These are phyloP conservation scores for Echeveria elegans DNA, from an alignment of 164 flowering plant species.

Conservation along the genomic window DNA sequence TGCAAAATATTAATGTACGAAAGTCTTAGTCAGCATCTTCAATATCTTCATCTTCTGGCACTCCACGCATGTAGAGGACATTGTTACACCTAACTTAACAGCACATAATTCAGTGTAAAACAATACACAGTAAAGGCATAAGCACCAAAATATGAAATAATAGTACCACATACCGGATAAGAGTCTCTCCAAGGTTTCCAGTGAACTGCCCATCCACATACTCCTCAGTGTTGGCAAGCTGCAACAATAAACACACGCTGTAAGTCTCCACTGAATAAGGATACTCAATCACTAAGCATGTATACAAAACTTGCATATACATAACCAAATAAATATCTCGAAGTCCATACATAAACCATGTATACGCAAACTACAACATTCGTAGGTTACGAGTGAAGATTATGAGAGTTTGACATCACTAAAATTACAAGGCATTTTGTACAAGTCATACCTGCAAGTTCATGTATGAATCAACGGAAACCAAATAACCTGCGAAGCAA, in stretches of 20 bases:
- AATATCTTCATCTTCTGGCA: slow-evolving; percentile 74
- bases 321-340: no score
- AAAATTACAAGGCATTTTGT: not conserved
- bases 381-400: not conserved
- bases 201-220: slow-evolving; percentile 77
- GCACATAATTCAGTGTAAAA: not conserved
- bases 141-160: not conserved
- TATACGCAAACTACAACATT: not conserved
- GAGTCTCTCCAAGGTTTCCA: slow-evolving; percentile 89
- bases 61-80: slow-evolving; percentile 79
- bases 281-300: not conserved
- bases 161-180: slow-evolving; percentile 86
- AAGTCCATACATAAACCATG: no score
- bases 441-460: slow-evolving; percentile 26
- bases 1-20: not conserved
- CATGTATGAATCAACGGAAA: slow-evolving; percentile 68
- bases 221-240: slow-evolving; percentile 91
- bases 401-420: not conserved
- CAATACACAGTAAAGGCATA: not conserved
- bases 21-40: slow-evolving; percentile 55
- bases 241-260: slow-evolving; percentile 13
- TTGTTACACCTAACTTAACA: slow-evolving; percentile 59
- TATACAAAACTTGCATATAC: no score
- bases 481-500: slow-evolving; percentile 58
- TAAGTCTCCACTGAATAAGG: not conserved